Evolutionary conservation across 1,139 yeast species (phyloP), one percentile per base, ranked within the genome.

Genomic region (Magnusiomyces sp.): DNA sequence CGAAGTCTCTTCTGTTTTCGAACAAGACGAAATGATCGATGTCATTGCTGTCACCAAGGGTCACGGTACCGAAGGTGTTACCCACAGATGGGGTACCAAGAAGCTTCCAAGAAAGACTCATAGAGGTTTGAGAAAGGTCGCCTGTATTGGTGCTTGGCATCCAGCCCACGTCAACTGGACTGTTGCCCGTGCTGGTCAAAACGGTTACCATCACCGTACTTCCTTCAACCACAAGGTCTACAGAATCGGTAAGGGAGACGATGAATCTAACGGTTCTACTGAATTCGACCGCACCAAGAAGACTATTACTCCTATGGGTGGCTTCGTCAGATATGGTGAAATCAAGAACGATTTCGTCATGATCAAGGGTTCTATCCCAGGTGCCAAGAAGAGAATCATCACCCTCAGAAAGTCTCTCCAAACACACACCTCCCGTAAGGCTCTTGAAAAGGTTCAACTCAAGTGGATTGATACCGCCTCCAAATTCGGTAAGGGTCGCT

Each of bases 81-180:
- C 98, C 80, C 95, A 89, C 89, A 89, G 99, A 87, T 92, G 97
- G 97, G 98, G 98, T 75, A 92, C 98, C 84, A 94, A 90, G 92
- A 89, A 86, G 83, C 81, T 92, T 69, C 98, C 99, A 79, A 89
- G 99, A 83, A 92, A 92, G 95, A 92, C 99, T 74, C 99, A 92
- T 79, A 89, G 97, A 85, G 99, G 99, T 92, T 83, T 90, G 74
- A 89, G 99, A 84, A 94, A 94, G 89, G 98, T 92, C 77, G 99
- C 98, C 73, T 92, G 99, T 89, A 94, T 92, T 72, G 99, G 99
- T 84, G 97, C 99, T 73, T 92, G 99, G 99, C 98, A 92, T 81
- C 98, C 98, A 77, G 85, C 96, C 79, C 95, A 92, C 81, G 99
- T 92, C 72, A 80, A 83, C 78, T 92, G 95, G 95, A 86, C 97